Percentiles rank a stretch among this genome's conserved stretches.
Evolutionary conservation across 2,329 filamentous ascomycete species (phyloP).

Genomic region (Colletotrichum australisinense): DNA sequence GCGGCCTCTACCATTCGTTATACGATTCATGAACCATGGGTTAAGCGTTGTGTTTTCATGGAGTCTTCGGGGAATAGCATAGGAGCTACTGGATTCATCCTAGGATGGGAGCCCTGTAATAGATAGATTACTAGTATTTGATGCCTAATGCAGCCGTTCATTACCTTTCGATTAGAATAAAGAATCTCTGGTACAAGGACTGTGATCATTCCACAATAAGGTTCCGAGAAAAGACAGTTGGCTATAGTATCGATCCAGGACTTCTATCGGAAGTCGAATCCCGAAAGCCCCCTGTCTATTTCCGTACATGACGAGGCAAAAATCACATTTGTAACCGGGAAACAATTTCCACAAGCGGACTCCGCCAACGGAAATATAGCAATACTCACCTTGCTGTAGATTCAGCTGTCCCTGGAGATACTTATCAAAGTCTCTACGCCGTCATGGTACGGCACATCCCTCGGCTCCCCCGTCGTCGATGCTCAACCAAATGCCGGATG

Average conservation of each 20-base stretch:
- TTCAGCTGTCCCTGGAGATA: too few species aligned
- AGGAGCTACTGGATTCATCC: not conserved
- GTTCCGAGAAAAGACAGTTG: not conserved
- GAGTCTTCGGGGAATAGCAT: not conserved
- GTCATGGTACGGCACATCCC: too few species aligned
- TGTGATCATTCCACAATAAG: not conserved
- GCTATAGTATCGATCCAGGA: not conserved
- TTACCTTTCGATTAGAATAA: not conserved
- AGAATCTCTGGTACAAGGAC: too few species aligned
- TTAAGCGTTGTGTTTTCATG: not conserved
- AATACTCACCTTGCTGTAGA: too few species aligned
- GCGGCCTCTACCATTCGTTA: not conserved
- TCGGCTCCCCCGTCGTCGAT: too few species aligned
- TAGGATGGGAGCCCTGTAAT: not conserved
- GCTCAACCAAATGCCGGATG: too few species aligned
- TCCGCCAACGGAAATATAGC: too few species aligned
- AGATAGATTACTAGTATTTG: not conserved
- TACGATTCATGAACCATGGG: not conserved
- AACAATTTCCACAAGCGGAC: not conserved
- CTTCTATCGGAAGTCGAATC: not conserved
- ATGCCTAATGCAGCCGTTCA: not conserved
- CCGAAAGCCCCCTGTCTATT: not conserved
- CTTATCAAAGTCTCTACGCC: too few species aligned
- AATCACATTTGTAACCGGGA: not conserved
- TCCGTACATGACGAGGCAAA: not conserved